Percentiles rank a stretch among this genome's conserved stretches.
These are phyloP conservation scores for Phtheirospermum japonicum DNA, from an alignment of 257 asterid species.

Conservation along the genomic window DNA sequence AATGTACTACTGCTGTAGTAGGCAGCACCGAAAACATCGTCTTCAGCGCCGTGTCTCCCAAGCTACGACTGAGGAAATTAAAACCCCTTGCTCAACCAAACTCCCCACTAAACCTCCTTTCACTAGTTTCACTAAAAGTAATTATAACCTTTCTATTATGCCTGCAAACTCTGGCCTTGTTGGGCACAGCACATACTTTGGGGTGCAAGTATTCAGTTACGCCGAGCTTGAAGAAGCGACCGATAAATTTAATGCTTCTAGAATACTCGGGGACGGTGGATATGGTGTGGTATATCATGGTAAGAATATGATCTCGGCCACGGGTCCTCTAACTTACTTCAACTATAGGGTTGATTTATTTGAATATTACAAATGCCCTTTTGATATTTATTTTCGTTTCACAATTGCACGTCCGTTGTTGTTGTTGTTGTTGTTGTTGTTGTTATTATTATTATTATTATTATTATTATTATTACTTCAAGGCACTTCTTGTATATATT, in stretches of 20 bases:
- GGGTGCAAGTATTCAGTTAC: conserved; percentile 70
- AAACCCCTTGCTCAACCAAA: too few species aligned
- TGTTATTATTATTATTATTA: too few species aligned
- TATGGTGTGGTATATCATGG: conserved; percentile 84
- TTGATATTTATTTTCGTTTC: too few species aligned
- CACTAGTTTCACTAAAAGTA: conserved; percentile 55
- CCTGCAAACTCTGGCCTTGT: conserved; percentile 54
- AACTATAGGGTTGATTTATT: too few species aligned
- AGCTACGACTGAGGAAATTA: conserved; percentile 38
- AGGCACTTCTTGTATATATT: too few species aligned
- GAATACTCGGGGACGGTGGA: conserved; percentile 92
- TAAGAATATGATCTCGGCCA: too few species aligned
- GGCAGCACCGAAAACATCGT: conserved; percentile 42
- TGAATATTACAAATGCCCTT: too few species aligned
- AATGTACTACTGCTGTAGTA: conserved; percentile 46
- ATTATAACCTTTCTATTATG: conserved; percentile 69
- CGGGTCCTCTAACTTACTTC: too few species aligned
- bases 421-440: too few species aligned
- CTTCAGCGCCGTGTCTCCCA: conserved; percentile 34
- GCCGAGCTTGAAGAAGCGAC: conserved; percentile 81
- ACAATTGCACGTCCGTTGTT: too few species aligned
- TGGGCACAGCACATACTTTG: conserved; percentile 50
- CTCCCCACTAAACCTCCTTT: conserved; percentile 32
- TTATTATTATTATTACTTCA: too few species aligned
- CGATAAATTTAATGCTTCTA: conserved; percentile 51